Evolutionary conservation across 2,329 filamentous ascomycete genomes (phyloP), one percentile per base, ranked within the genome.

Genomic region (Xylaria sp.): DNA sequence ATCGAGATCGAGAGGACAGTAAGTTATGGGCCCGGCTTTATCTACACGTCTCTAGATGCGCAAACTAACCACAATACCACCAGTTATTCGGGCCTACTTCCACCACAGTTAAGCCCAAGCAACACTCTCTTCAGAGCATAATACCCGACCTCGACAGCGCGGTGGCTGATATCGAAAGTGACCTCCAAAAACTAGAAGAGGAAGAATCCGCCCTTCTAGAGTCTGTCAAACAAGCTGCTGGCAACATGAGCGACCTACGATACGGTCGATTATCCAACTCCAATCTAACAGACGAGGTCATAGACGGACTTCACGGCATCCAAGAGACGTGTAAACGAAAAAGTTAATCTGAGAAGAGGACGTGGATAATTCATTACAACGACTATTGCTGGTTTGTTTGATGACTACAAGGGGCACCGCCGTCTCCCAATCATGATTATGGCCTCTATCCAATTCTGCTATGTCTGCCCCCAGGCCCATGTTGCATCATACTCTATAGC

Each of bases 191-290:
- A 46, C 83, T 94, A 4, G 87, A 93, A 73, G 82, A 86, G 40
- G 90, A 95, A 72, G 88, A 91, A 62, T 83, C 84, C 0, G 78
- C 79, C 1, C 81, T 93, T 3, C 79, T 92, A 6, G 83, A 86
- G 4, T 86, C 88, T 11, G 86, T 96, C 60, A 85, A 86, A 71
- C 85, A 88, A 65, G 90, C 86, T 0, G 86, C 96, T 17, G 91
- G 91, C 38, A 88, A 87, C 57, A 82, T 97, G 77, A 97, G 93
- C 79, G 93, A 97, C 79, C 84, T 97, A 64, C 89, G 92, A 54
- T 95, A 96, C 75, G 93, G 94, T 44, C 90, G 89, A 64, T 86
- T 96, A 66, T 85, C 87, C 42, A 91, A 92, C 71, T 79, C 84
- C 26, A 84, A 88, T 67, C 80, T 94, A 38, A 84, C 84, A 31